phyloP scores from a whole-genome alignment of 352 stramenopile species.

The Phytophthora cajani region DNA sequence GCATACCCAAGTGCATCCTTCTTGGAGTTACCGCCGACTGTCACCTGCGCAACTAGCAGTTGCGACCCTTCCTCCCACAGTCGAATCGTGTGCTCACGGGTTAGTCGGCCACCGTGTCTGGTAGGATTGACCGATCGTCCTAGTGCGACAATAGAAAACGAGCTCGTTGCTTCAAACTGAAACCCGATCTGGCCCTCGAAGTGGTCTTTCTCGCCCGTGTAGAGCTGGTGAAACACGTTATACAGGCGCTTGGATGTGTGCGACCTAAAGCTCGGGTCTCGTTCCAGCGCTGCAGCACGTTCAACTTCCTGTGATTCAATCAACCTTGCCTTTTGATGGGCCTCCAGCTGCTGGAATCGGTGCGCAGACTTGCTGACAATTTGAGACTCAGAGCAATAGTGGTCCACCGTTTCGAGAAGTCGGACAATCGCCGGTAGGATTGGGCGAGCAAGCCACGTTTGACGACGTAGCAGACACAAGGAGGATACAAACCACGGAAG shows the following conservation, averaged over 20 bases:
- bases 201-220: constrained; percentile 90
- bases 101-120: constrained; percentile 67
- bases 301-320: constrained; percentile 79
- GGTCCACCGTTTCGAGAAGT: constrained; percentile 71
- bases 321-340: constrained; percentile 56
- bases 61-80: constrained; percentile 88
- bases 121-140: constrained; percentile 79
- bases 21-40: constrained; percentile 65
- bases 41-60: constrained; percentile 65
- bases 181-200: constrained; percentile 92
- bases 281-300: constrained; percentile 55
- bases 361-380: constrained; percentile 68
- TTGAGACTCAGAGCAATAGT: constrained; percentile 76
- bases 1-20: constrained; percentile 83
- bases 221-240: constrained; percentile 90
- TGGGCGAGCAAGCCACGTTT: constrained; percentile 78
- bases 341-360: constrained; percentile 70
- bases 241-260: constrained; percentile 79
- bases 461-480: constrained; percentile 79
- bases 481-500: constrained; percentile 84
- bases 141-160: constrained; percentile 82
- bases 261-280: constrained; percentile 47
- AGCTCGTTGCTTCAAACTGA: constrained; percentile 87
- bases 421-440: constrained; percentile 72
- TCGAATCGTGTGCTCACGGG: constrained; percentile 77